phyloP scores from a whole-genome alignment of 106 monocot species.

The Platanthera zijinensis region DNA sequence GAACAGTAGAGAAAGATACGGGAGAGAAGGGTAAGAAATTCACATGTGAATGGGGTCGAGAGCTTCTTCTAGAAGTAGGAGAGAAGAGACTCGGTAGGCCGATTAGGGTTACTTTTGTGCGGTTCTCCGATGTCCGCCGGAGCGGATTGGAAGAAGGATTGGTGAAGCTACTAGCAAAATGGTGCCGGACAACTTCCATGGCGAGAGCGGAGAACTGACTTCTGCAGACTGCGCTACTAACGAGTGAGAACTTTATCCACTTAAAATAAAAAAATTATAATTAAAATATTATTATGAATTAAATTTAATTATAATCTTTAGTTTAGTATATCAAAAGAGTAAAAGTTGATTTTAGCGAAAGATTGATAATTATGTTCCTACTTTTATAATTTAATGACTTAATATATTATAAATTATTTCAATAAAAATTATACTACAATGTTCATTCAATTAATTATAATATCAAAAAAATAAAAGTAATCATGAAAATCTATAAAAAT shows the following conservation, averaged over 20 bases:
- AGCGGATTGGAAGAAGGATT: slow-evolving; percentile 2
- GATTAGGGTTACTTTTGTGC: not conserved
- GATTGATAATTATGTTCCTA: too few relatives aligned
- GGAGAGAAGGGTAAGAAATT: not conserved
- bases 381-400: too few relatives aligned
- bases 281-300: too few relatives aligned
- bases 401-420: too few relatives aligned
- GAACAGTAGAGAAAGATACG: not conserved
- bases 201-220: not conserved
- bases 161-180: slow-evolving; percentile 2
- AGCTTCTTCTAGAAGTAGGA: not conserved
- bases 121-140: not conserved
- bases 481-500: too few relatives aligned
- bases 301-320: too few relatives aligned
- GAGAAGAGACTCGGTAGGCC: not conserved
- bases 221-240: not conserved
- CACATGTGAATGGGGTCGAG: slow-evolving; percentile 1
- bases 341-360: too few relatives aligned
- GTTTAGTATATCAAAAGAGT: too few relatives aligned
- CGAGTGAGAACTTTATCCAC: not conserved
- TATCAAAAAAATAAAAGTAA: too few relatives aligned
- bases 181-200: slow-evolving; percentile 20
- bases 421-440: too few relatives aligned
- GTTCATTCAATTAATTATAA: too few relatives aligned
- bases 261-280: too few relatives aligned